Evolutionary conservation across 768 basidiomycete species (phyloP).

Genomic region (Lactarius deliciosus): DNA sequence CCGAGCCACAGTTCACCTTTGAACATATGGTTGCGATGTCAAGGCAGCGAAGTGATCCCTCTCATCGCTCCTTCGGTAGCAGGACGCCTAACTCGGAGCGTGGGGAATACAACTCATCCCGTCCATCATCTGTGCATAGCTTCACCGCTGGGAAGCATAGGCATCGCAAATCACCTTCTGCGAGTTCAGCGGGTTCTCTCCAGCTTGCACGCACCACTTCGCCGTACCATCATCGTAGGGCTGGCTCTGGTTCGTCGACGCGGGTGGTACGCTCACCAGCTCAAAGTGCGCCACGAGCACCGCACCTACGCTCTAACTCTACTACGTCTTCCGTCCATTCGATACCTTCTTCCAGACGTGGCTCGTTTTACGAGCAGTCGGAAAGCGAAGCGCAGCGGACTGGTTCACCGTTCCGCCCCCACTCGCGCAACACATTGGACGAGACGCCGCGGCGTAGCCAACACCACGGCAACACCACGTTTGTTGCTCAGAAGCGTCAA

Average conservation of each 20-base stretch:
- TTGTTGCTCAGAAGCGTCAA: slow-evolving; percentile 79
- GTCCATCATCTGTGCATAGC: slow-evolving; percentile 86
- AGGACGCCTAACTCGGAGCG: slow-evolving; percentile 88
- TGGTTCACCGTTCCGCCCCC: slow-evolving; percentile 59
- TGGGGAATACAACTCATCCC: slow-evolving; percentile 65
- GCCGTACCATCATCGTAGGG: slow-evolving; percentile 78
- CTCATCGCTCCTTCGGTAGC: slow-evolving; percentile 70
- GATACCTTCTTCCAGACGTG: slow-evolving; percentile 69
- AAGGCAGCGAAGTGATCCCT: slow-evolving; percentile 49
- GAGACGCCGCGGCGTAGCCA: slow-evolving; percentile 43
- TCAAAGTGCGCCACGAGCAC: slow-evolving; percentile 45
- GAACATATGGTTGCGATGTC: slow-evolving; percentile 44
- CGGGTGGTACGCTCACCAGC: slow-evolving; percentile 63
- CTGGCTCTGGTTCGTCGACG: slow-evolving; percentile 80
- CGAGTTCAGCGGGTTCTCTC: slow-evolving; percentile 70
- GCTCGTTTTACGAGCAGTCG: slow-evolving; percentile 74
- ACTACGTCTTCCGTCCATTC: slow-evolving; percentile 78
- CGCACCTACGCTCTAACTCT: slow-evolving; percentile 73
- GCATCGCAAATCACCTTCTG: slow-evolving; percentile 74
- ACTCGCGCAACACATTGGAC: slow-evolving; percentile 50
- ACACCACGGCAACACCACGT: slow-evolving; percentile 51
- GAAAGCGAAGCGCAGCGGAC: slow-evolving; percentile 66
- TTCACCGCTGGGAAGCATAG: slow-evolving; percentile 56
- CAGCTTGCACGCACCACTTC: slow-evolving; percentile 61
- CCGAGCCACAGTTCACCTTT: slow-evolving; percentile 49